Evolutionary conservation across 345 rosid species (phyloP), one percentile per base, ranked within the genome.

Genomic region (Lepidium africanum): DNA sequence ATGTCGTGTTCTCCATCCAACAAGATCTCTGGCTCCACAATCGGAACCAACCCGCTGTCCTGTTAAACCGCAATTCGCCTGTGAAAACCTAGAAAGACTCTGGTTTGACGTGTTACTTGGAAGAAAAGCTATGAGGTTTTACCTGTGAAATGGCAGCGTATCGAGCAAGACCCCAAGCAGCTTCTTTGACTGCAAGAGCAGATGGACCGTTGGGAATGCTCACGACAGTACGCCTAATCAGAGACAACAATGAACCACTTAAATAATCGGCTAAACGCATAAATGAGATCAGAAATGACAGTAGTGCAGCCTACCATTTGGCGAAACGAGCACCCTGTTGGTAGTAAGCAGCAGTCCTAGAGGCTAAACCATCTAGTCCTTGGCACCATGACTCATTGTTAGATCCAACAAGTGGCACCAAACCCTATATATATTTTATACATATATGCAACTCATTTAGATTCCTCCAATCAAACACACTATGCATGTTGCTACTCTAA

Each of bases 151-250:
- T 89, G 71, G 96, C 88, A 49, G 96, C 99, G 59, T 94, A 91
- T 55, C 99, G 89, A 25, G 99, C 97, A 53, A 94, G 96, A 41
- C 99, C 99, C 99, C 99, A 90, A 65, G 99, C 96, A 6, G 99
- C 97, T 87, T 94, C 99, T 76, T 87, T 94, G 60, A 94, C 97
- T 0, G 97, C 99, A 56, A 94, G 65, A 58, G 96, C 92, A 64
- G 96, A 86, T 43, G 97, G 97, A 23, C 99, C 99, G 11, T 94
- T 90, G 63, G 99, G 99, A 73, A 94, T 94, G 95, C 99, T 94
- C 84, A 91, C 95, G 21, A 94, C 96, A 0, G 97, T 89, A 74
- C 99, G 97, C 99, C 97, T 94, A 76, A 57, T 63, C 32, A 73
- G 19, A 69, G 42, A 3, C 25, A 74, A 42, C 36, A 21, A 37